Evolutionary conservation across 2,329 filamentous ascomycete genomes (phyloP), one percentile per base, ranked within the genome.

Genomic region (Sporothrix euskadiensis): DNA sequence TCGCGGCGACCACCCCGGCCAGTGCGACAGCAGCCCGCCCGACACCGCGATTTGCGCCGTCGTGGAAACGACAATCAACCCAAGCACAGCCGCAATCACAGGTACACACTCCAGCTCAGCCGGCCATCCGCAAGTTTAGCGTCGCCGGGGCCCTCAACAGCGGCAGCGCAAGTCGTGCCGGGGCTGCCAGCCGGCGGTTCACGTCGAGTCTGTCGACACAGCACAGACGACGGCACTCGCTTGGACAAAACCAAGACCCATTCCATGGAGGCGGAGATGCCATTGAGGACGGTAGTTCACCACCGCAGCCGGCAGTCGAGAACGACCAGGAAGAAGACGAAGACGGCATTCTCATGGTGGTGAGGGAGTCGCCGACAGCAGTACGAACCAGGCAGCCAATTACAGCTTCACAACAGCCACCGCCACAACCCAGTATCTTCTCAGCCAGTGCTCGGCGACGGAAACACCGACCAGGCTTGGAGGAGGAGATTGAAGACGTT

Each of bases 231-330:
- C 44, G 44, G 44, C 44, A 49, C 14, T 49, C 44, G 14, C 44
- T 49, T 12, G 44, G 14, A 1, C 47, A 16, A 22, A 7, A 56
- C 1, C 47, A 14, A 22, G 14, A 69, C 26, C 19, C 66, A 26
- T 32, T 69, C 7, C 47, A 69, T 5, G 49, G 30, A 0, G 19
- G 30, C 7, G 68, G 39, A 19, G 75, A 76, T 4, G 63, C 52
- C 2, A 75, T 76, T 68, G 75, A 76, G 44, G 75, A 76, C 16
- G 71, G 59, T 14, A 76, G 75, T 56, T 75, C 73, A 2, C 71
- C 73, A 10, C 66, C 54, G 19, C 56, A 59, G 26, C 39, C 7
- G 35, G 16, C 7, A 14, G 41, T 35, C 9, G 44, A 69, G 12
- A 10, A 8, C 10, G 26, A n/a, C 4, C 26, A 26, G 2, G 66